Evolutionary conservation across 139 green algal genomes (phyloP).

Genomic region (Coelastrella sp.): DNA sequence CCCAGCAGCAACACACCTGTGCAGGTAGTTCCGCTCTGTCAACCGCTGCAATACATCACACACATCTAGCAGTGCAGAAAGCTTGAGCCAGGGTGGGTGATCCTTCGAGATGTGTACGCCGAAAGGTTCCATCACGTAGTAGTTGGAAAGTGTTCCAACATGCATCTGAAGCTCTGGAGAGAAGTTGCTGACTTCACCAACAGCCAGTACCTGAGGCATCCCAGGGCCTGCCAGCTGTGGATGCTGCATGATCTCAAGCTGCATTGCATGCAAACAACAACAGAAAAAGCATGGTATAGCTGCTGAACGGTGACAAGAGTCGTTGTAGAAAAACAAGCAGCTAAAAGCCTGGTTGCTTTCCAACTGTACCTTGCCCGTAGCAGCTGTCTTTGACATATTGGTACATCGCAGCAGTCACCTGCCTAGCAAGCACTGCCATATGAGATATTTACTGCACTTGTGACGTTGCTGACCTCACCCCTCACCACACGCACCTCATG

Average conservation of each 20-base stretch:
- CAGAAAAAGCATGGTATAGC: neutral
- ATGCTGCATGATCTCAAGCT: neutral
- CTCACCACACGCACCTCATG: neutral
- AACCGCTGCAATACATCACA: constrained; percentile 1
- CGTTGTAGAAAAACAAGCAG: neutral
- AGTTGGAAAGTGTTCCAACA: neutral
- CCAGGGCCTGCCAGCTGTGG: neutral
- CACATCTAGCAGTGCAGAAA: neutral
- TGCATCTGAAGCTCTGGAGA: neutral
- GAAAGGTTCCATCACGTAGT: constrained; percentile 9
- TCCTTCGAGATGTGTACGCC: neutral
- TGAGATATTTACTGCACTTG: neutral
- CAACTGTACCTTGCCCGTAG: neutral
- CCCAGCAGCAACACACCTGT: neutral
- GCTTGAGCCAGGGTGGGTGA: neutral
- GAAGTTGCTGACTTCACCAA: neutral
- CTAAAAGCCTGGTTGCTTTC: neutral
- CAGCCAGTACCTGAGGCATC: neutral
- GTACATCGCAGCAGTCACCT: neutral
- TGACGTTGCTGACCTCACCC: neutral
- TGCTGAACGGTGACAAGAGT: neutral
- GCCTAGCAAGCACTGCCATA: neutral
- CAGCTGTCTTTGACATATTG: neutral
- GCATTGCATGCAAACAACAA: constrained; percentile 9
- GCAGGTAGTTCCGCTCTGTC: constrained; percentile 4